Conservation (phyloP, 1,284 basidiomycete genomes). For the Leccinum pachyderme region DNA sequence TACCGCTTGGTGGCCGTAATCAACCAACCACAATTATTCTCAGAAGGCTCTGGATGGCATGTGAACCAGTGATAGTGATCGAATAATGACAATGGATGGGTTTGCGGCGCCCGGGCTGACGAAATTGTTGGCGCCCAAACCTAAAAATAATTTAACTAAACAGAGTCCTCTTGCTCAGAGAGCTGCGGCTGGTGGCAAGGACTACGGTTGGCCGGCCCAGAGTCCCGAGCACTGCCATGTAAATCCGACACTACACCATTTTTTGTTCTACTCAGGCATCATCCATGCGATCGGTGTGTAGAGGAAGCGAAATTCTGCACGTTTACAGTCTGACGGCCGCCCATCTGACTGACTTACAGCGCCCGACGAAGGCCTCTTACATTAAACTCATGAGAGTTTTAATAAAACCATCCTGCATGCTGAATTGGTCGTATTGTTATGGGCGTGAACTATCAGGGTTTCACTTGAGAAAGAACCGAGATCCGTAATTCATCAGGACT, state of each 20-base stretch:
- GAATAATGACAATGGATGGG: background rate
- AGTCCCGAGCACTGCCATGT: background rate
- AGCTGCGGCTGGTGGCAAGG: background rate
- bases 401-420: constrained; percentile 3
- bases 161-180: constrained; percentile 1
- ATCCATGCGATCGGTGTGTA: background rate
- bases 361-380: background rate
- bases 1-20: constrained; percentile 9
- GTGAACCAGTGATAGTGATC: background rate
- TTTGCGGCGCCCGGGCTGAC: background rate
- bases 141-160: constrained; percentile 7
- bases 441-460: background rate
- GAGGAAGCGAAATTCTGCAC: background rate
- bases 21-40: constrained; percentile 6
- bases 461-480: constrained; percentile 38
- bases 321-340: background rate
- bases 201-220: background rate
- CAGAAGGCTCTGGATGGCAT: background rate
- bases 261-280: background rate
- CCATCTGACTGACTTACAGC: background rate
- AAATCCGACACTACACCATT: background rate
- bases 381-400: constrained; percentile 3
- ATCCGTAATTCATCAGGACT: constrained; percentile 53
- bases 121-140: background rate
- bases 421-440: background rate